Base-by-base conservation (phyloP, 345 rosid genomes). In the Hypericum androsaemum region DNA sequence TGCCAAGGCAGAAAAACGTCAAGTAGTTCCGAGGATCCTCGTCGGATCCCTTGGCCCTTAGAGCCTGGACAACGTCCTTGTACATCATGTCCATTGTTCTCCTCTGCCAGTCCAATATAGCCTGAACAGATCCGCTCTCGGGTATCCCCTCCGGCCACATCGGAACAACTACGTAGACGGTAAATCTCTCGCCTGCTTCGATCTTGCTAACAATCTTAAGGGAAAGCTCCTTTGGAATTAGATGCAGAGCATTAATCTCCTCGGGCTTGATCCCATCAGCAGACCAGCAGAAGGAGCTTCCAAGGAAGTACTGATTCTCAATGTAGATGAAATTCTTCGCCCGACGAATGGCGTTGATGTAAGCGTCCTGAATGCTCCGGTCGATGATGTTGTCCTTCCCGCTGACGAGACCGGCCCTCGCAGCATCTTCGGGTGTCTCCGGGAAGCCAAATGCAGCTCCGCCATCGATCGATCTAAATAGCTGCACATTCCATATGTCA, bases 111-210 rank as follows among this genome's bases (percentile, higher is more conserved):
- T 92, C 95, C 59, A 92, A 64, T 69, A 92, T 92, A 41, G 97
- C 98, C 71, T 83, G 98, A 14, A 88, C 98, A 5, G 95, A 80
- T 54, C 73, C 95, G 60, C 89, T 77, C 76, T 88, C 98, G 10
- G 98, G 98, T 32, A 78, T 57, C 16, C 98, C 98, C 81, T 92
- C 98, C 3, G 98, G 98, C 97, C 98, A 92, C 98, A 92, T 85
- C 5, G 98, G 98, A 49, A 92, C 82, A 43, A 92, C 94, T 7
- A 81, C 77, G 60, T 84, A 92, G 42, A 92, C 98, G 8, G 72
- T 72, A 69, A 92, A 92, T 69, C 71, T 76, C 71, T 92, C 97
- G 56, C 84, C 88, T 1, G 81, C 83, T 69, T 81, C 79, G 52
- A 92, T 92, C 83, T 92, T 92, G 74, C 90, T 88, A 47, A 81